Evolutionary conservation across 495 filamentous ascomycete species (phyloP).

Genomic region (Extremus antarcticus): DNA sequence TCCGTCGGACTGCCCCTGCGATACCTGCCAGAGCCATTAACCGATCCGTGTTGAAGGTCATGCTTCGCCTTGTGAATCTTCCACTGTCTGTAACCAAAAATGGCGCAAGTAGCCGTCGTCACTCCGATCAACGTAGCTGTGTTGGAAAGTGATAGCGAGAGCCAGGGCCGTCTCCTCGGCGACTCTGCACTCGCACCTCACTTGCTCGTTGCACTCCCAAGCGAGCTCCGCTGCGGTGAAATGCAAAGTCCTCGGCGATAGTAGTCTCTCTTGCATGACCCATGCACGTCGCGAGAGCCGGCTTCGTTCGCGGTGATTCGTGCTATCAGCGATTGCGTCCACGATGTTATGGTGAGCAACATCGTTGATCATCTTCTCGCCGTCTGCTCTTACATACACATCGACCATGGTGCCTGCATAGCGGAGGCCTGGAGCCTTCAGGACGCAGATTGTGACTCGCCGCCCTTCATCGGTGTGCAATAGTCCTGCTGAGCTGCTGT

Average conservation of each 20-base stretch:
- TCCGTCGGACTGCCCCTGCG: too few relatives aligned
- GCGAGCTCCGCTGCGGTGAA: neutral
- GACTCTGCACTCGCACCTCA: neutral
- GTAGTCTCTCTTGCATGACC: neutral
- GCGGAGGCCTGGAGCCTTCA: too few relatives aligned
- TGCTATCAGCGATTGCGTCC: neutral
- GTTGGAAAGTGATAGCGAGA: too few relatives aligned
- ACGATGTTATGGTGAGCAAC: neutral
- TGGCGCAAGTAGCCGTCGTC: too few relatives aligned
- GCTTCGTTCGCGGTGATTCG: neutral
- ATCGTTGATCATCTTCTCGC: neutral
- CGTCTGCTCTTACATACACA: neutral
- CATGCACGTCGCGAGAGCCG: neutral
- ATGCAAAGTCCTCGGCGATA: neutral
- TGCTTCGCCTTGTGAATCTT: too few relatives aligned
- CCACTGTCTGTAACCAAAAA: too few relatives aligned
- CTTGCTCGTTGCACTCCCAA: neutral
- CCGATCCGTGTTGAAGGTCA: too few relatives aligned
- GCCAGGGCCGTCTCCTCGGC: too few relatives aligned
- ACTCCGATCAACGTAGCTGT: too few relatives aligned
- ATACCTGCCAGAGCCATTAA: too few relatives aligned
- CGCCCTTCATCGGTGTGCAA: too few relatives aligned
- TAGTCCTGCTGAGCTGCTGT: neutral
- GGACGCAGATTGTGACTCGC: too few relatives aligned
- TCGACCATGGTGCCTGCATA: neutral